Evolutionary conservation across 768 basidiomycete species (phyloP).

Genomic region (Roridomyces roridus): DNA sequence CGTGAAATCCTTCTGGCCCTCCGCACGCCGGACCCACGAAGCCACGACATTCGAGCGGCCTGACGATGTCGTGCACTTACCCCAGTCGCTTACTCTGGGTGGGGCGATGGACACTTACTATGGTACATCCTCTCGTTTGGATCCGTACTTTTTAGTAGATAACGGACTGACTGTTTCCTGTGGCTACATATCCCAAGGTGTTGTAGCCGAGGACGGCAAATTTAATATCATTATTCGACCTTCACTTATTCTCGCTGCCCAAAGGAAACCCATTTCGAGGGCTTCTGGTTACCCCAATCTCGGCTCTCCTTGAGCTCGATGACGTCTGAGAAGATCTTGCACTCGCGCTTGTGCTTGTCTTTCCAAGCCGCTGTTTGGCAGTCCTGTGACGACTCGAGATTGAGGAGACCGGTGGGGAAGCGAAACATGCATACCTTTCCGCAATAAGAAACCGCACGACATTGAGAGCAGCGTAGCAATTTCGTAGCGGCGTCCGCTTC

Average conservation of each 20-base stretch:
- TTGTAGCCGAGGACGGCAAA: too few relatives aligned
- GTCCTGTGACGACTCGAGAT: not conserved
- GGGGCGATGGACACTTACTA: too few relatives aligned
- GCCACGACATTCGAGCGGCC: too few relatives aligned
- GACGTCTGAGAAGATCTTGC: conserved; percentile 20
- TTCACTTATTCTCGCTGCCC: conserved; percentile 16
- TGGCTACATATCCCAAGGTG: too few relatives aligned
- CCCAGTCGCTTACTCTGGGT: too few relatives aligned
- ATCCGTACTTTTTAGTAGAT: too few relatives aligned
- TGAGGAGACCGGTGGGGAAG: not conserved
- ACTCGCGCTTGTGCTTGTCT: conserved; percentile 22
- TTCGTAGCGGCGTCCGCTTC: conserved; percentile 8
- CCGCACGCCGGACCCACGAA: too few relatives aligned
- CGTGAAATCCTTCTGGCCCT: too few relatives aligned
- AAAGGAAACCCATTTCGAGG: conserved; percentile 14
- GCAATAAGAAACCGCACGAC: conserved; percentile 16
- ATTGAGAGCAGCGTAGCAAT: conserved; percentile 20
- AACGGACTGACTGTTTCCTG: too few relatives aligned
- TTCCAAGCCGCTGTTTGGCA: conserved; percentile 24
- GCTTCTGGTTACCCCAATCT: conserved; percentile 10
- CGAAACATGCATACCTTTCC: conserved; percentile 5
- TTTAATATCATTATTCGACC: too few relatives aligned
- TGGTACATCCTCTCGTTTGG: too few relatives aligned
- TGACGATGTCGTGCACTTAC: too few relatives aligned
- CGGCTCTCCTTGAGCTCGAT: conserved; percentile 21